phyloP scores from a whole-genome alignment of 441 rosid genomes.

The Dalechampia spathulata region DNA sequence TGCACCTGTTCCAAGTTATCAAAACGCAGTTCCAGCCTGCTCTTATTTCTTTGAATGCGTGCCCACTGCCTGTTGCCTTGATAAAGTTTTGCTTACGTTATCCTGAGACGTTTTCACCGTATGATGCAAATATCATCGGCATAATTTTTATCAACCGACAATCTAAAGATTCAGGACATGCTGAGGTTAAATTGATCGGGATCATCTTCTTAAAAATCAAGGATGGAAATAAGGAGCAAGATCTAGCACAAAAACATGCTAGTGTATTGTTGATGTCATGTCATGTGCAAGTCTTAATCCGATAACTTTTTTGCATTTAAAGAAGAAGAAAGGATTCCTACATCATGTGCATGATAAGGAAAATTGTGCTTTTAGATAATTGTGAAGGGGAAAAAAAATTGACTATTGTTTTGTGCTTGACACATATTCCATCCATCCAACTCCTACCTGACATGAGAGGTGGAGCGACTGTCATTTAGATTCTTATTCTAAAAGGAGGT shows the following conservation, averaged over 20 bases:
- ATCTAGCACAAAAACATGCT: constrained; percentile 15
- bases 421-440: constrained; percentile 11
- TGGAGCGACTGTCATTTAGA: constrained; percentile 1
- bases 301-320: no score
- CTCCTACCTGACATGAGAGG: background rate
- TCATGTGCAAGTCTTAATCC: constrained; percentile 12
- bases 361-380: constrained; percentile 12
- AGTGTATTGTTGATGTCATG: background rate
- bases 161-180: no score
- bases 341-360: constrained; percentile 4
- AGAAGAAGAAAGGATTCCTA: background rate
- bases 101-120: no score
- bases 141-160: no score
- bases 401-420: constrained; percentile 1
- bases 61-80: no score
- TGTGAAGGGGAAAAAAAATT: background rate
- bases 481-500: background rate
- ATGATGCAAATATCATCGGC: no score
- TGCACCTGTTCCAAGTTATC: no score
- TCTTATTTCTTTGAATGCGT: no score
- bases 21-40: no score
- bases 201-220: no score
- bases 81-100: no score
- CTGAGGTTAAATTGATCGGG: no score
- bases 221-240: background rate